A percentile compares a stretch with the other conserved stretches of the same genome.
These are phyloP conservation scores for Triticum turgidum DNA, from an alignment of 176 grass and related monocot genomes.

Conservation along the genomic window DNA sequence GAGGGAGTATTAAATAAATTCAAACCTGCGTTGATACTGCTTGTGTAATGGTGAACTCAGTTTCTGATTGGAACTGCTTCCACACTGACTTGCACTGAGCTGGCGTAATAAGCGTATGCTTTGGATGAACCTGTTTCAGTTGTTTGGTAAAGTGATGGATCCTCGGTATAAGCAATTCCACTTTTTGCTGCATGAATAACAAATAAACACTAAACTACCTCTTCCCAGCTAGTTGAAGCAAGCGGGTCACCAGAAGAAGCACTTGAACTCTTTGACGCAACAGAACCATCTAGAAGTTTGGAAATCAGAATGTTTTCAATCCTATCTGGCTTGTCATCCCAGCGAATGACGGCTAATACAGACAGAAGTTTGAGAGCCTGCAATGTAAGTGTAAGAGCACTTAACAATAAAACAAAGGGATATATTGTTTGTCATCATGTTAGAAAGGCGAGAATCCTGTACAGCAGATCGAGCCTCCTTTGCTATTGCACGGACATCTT, in stretches of 20 bases:
- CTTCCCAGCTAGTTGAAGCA: conserved; percentile 85
- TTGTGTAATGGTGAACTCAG: conserved; percentile 75
- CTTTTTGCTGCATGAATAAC: conserved; percentile 8
- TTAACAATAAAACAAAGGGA: conserved; percentile 16
- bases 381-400: conserved; percentile 20
- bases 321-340: conserved; percentile 72
- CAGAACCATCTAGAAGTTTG: conserved; percentile 56
- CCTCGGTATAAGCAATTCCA: neutral
- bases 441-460: conserved; percentile 21
- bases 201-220: conserved; percentile 38
- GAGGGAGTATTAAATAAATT: conserved; percentile 15
- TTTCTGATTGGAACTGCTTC: conserved; percentile 85
- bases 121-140: conserved; percentile 56
- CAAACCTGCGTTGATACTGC: conserved; percentile 80
- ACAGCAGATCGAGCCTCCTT: conserved; percentile 87
- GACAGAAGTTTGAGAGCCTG: conserved; percentile 91
- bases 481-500: conserved; percentile 86
- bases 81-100: conserved; percentile 83
- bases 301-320: conserved; percentile 72
- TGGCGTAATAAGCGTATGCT: conserved; percentile 72
- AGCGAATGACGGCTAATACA: conserved; percentile 68
- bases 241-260: conserved; percentile 62
- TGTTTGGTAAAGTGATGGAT: conserved; percentile 17
- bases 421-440: neutral
- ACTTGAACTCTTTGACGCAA: conserved; percentile 40